Base-by-base conservation (phyloP, 1,139 yeast genomes). In the Hyphopichia pseudoburtonii region DNA sequence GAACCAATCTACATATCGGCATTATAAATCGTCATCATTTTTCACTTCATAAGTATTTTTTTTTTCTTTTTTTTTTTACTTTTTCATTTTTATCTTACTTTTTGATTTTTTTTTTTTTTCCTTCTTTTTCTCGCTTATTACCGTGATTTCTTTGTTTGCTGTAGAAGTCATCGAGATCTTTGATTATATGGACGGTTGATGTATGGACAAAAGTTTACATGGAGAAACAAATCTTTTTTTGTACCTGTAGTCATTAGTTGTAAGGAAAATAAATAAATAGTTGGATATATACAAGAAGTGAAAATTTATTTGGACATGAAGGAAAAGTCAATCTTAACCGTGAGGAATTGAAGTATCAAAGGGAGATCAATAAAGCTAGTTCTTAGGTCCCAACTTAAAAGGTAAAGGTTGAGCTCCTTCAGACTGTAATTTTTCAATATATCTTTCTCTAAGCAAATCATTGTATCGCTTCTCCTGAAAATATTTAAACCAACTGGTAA, bases 321-420 rank as follows among this genome's bases (percentile, higher is more conserved):
- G 28, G 28, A 25, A n/a, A n/a, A n/a, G n/a, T n/a, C n/a, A n/a
- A n/a, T n/a, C n/a, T n/a, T 25, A 15, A 21, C 23, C 10, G 23
- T 14, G 7, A 14, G n/a, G n/a, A n/a, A n/a, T n/a, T n/a, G n/a
- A n/a, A n/a, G n/a, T 21, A 10, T 21, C 7, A 7, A 21, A 21
- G 23, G 23, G 23, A 21, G 23, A 21, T 21, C 10, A 7, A 7
- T 21, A 7, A 21, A 21, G 7, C 23, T 29, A 50, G 45, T 30
- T 43, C 39, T 50, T 42, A 37, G 57, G 60, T 24, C 56, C 73
- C 53, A 70, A 59, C 48, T 68, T 71, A 52, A 71, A 69, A 6
- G 77, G 76, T 38, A 71, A 62, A 32, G 68, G 74, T 49, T 70
- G 64, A 10, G 76, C 77, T 8, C 76, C 76, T 47, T 71, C 76